Base-by-base conservation (phyloP, 257 asterid genomes). In the Ligustrum vulgare region DNA sequence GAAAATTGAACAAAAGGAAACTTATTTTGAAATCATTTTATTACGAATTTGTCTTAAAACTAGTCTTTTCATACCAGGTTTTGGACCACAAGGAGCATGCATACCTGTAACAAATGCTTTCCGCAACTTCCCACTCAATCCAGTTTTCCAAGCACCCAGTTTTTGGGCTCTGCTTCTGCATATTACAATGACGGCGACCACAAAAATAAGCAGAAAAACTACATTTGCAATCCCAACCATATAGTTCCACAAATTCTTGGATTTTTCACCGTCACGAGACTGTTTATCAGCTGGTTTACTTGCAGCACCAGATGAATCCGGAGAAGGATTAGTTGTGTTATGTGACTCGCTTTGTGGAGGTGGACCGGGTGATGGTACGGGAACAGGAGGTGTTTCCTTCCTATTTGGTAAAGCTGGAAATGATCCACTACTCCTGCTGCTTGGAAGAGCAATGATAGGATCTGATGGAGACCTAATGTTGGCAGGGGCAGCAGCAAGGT, bases 71-170 rank as follows among this genome's bases (percentile, higher is more conserved):
- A 39, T 60, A n/a, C 8, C 8, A 56, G 73, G 41, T 45, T 47
- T 8, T 16, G 15, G 33, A 80, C 45, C 47, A 34, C 10, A 43
- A 70, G 2, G 13, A 37, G 51, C 67, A 79, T 32, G 63, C 56
- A 78, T 85, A 92, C 99, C 99, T 65, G 90, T 91, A 49, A 93
- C 84, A 69, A 95, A 87, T n/a, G 99, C 98, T 72, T 93, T 93
- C 79, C 90, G 98, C 90, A 95, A 77, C 85, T 95, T 98, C 67
- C 97, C 97, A 80, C 98, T 95, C 84, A 95, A 82, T 72, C 97
- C 97, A 47, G 90, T 89, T 83, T 85, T 95, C 99, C 98, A 95
- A 56, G 99, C 94, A 41, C 89, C 78, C 4, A 95, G 90, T 5
- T 84, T 79, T 76, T 72, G 82, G 31, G 87, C 89, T 85, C 86